Evolutionary conservation across 2,329 filamentous ascomycete species (phyloP), one percentile per base, ranked within the genome.

Genomic region (Clonostachys sp.): DNA sequence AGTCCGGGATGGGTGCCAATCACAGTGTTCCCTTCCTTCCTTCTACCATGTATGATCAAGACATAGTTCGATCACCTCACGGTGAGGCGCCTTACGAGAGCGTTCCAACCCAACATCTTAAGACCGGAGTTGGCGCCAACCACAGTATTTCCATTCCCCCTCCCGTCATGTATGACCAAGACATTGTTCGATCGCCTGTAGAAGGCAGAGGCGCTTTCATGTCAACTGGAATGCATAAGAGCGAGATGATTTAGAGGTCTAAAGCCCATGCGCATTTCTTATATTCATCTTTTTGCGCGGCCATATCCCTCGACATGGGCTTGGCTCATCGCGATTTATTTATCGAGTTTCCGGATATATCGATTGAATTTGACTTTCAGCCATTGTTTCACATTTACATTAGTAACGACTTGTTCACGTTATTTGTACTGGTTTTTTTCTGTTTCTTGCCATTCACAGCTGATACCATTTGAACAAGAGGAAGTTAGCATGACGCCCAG

Each of bases 211-310:
- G 56, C 56, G 68, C 70, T 41, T 66, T 70, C 48, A 65, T 71
- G 42, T 70, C 72, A 33, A 81, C 75, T 12, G 78, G 78, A 1
- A 61, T 81, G 35, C 70, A 77, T 53, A 66, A 65, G 46, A 78
- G 70, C 59, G 77, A 81, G 63, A 75, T 83, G 75, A 75, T 82
- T 53, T 82, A 64, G 61, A 12, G 14, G 34, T 30, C 42, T n/a
- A 18, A n/a, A 8, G 8, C 36, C 14, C 3, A 13, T n/a, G 17
- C 17, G 12, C 14, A n/a, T n/a, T 39, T n/a, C 8, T 39, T n/a
- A 39, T 39, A 39, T n/a, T 39, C 7, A 39, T 18, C 14, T n/a
- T n/a, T n/a, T 18, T n/a, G 36, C 36, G 17, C n/a, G 12, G 12
- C 14, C 36, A 39, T 39, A 12, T 18, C 36, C 36, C 12, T 39